These are phyloP conservation scores for Astraeus odoratus DNA, from an alignment of 768 basidiomycete species.

Conservation along the genomic window DNA sequence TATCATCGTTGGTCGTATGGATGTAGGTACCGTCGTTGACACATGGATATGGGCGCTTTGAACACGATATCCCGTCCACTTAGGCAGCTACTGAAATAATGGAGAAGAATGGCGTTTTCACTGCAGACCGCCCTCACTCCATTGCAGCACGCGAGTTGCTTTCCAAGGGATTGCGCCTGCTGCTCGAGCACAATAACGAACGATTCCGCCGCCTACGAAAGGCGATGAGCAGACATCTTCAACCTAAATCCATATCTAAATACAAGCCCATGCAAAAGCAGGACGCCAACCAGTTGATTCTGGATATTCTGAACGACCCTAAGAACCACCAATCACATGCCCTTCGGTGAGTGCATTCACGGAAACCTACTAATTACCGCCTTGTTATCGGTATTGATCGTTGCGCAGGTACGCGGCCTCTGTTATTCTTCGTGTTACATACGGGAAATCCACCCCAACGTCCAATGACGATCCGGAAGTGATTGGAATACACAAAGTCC, in stretches of 20 bases:
- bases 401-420: constrained; percentile 21
- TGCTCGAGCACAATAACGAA: constrained; percentile 46
- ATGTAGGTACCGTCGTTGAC: constrained; percentile 9
- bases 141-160: constrained; percentile 49
- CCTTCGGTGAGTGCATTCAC: constrained; percentile 32
- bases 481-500: constrained; percentile 22
- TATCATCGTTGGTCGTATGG: constrained; percentile 16
- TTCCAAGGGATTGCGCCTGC: constrained; percentile 43
- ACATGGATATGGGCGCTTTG: background rate
- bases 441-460: constrained; percentile 19
- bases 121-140: constrained; percentile 43
- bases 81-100: constrained; percentile 51
- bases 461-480: constrained; percentile 15
- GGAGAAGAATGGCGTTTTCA: constrained; percentile 47
- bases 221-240: constrained; percentile 47
- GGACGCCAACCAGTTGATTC: constrained; percentile 18
- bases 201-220: constrained; percentile 49
- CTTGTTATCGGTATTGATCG: too few relatives aligned
- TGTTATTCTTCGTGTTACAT: constrained; percentile 21
- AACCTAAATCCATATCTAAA: constrained; percentile 37
- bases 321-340: constrained; percentile 35
- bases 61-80: background rate
- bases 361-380: too few relatives aligned
- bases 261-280: constrained; percentile 40
- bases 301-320: constrained; percentile 27